Conservation (phyloP, 2,329 filamentous ascomycete species). For the Exophiala mesophila region DNA sequence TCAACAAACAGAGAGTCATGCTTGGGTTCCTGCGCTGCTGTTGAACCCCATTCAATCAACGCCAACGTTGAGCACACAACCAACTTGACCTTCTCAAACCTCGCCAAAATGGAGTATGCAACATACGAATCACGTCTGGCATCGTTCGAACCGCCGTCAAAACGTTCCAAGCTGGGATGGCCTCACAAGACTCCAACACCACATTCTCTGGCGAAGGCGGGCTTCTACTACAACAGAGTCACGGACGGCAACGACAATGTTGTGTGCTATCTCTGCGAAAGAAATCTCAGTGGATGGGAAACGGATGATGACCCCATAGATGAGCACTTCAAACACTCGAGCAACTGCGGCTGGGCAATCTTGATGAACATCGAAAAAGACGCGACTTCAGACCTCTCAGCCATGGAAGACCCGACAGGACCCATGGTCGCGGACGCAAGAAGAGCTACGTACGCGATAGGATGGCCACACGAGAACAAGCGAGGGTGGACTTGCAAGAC, state of each 20-base stretch:
- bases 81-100: no score
- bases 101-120: conserved; percentile 28
- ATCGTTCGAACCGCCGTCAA: conserved; percentile 65
- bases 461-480: conserved; percentile 87
- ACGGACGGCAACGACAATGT: conserved; percentile 78
- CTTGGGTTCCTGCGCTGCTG: background rate
- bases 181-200: conserved; percentile 67
- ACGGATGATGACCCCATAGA: conserved; percentile 72
- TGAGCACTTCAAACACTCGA: conserved; percentile 81
- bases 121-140: conserved; percentile 72
- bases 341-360: conserved; percentile 82
- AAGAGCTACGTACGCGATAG: conserved; percentile 72
- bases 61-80: background rate
- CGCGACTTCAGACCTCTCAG: conserved; percentile 55
- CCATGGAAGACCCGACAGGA: conserved; percentile 67
- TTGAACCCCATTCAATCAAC: background rate
- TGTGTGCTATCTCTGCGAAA: conserved; percentile 79
- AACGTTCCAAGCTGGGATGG: conserved; percentile 63
- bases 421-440: conserved; percentile 70
- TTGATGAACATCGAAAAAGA: conserved; percentile 58
- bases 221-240: conserved; percentile 82
- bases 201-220: conserved; percentile 76
- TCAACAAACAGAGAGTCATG: conserved; percentile 9
- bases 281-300: conserved; percentile 88
- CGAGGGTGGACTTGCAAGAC: conserved; percentile 85